Evolutionary conservation across 768 basidiomycete genomes (phyloP), one percentile per base, ranked within the genome.

Genomic region (Leccinum barrowsii): DNA sequence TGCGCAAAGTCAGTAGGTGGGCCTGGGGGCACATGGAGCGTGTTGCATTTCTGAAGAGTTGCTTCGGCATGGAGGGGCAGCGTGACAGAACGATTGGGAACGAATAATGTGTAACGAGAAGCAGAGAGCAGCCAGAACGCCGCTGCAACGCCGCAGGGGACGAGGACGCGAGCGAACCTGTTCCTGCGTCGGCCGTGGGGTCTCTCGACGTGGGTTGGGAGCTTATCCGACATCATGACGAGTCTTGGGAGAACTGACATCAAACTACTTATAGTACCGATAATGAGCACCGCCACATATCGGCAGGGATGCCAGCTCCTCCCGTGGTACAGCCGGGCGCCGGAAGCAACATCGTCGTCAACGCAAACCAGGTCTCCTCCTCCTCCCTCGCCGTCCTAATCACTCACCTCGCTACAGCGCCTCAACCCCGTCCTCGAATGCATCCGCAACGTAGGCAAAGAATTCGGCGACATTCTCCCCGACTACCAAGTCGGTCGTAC

Each of bases 401-500:
- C n/a, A 46, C 52, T 37, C 49, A 50, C 28, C 22, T 44, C 48
- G 22, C 8, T 46, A 48, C 65, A 97, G 89, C 80, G 92, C 58
- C 84, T 89, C 21, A 99, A 99, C 69, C 91, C 91, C 0, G 78
- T 98, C n/a, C 81, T 98, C 19, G 86, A 92, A 67, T 82, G 81
- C 64, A 89, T 98, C 54, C 83, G 87, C 60, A 92, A 92, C 74
- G 90, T 97, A 2, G 85, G 90, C 2, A 95, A 94, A 74, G 94
- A 98, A 71, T 97, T 92, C 66, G 92, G 92, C 0, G 95, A 98
- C 67, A 94, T 98, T 59, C 80, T 89, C 17, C 85, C 89, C 22
- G 97, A 99, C 73, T 99, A 91, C 72, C 94, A 98, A 71, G 95
- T 99, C 17, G 97, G 97, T 21, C 81, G 87, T 21, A 98, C 95